These are phyloP conservation scores for Auricularia cornea DNA, from an alignment of 768 basidiomycete species.

Conservation along the genomic window DNA sequence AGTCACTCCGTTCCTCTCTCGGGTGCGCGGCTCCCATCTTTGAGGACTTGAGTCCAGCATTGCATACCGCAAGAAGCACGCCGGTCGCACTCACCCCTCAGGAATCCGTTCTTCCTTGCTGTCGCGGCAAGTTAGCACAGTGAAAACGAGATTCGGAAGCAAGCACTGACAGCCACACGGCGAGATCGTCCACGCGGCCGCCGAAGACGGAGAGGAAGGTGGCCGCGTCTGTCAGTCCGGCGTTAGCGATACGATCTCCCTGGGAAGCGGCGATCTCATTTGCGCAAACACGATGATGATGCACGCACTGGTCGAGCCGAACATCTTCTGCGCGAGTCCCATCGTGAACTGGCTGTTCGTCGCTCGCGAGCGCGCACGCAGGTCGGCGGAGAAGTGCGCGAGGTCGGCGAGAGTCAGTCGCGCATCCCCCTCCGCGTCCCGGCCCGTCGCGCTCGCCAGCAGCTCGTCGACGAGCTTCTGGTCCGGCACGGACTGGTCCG, in stretches of 20 bases:
- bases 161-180: conserved; percentile 33
- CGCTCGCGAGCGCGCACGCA: conserved; percentile 46
- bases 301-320: conserved; percentile 42
- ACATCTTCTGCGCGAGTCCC: conserved; percentile 43
- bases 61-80: too few species aligned
- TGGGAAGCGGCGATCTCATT: too few species aligned
- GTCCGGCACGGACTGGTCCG: conserved; percentile 44
- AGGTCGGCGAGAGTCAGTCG: conserved; percentile 51
- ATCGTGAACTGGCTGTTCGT: conserved; percentile 52
- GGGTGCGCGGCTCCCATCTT: conserved; percentile 58
- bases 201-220: conserved; percentile 64
- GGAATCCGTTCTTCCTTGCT: conserved; percentile 57
- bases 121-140: background rate
- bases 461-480: conserved; percentile 43
- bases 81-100: conserved; percentile 28
- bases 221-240: conserved; percentile 37
- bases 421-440: conserved; percentile 36
- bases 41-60: background rate
- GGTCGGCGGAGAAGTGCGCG: conserved; percentile 46
- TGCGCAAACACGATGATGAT: background rate
- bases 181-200: conserved; percentile 49
- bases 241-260: too few species aligned
- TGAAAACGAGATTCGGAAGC: background rate
- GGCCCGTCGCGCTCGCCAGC: conserved; percentile 51
- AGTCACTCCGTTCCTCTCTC: conserved; percentile 49